These are phyloP conservation scores for Trichoderma erinaceum DNA, from an alignment of 495 filamentous ascomycete species.

Conservation along the genomic window DNA sequence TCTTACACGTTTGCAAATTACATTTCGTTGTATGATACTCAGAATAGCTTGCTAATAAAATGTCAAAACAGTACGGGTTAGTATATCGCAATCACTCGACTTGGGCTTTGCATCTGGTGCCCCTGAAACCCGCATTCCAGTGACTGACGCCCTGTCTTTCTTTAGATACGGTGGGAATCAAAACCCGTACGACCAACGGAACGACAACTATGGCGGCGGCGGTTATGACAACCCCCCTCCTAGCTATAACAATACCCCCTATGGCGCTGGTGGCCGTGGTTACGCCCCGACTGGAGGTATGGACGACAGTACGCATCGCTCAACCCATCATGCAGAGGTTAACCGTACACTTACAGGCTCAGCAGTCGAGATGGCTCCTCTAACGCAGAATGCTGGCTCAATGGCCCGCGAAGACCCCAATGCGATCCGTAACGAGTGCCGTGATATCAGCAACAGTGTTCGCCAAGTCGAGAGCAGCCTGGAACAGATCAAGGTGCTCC, in stretches of 20 bases:
- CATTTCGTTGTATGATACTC: slow-evolving; percentile 10
- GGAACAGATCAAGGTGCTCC: slow-evolving; percentile 50
- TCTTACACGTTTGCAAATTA: not conserved
- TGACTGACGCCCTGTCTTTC: slow-evolving; percentile 23
- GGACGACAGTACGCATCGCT: slow-evolving; percentile 7
- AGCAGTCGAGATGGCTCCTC: slow-evolving; percentile 59
- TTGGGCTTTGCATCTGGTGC: not conserved
- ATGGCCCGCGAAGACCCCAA: slow-evolving; percentile 53
- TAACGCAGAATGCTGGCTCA: slow-evolving; percentile 42
- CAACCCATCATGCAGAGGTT: not conserved
- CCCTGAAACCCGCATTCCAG: slow-evolving; percentile 14
- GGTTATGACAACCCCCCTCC: slow-evolving; percentile 24
- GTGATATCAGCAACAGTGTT: slow-evolving; percentile 68
- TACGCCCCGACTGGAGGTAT: slow-evolving; percentile 26
- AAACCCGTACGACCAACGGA: slow-evolving; percentile 49
- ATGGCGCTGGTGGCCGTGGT: slow-evolving; percentile 37
- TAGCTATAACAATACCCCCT: slow-evolving; percentile 41
- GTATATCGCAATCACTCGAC: slow-evolving; percentile 15
- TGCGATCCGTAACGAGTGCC: slow-evolving; percentile 75
- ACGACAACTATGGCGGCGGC: slow-evolving; percentile 23
- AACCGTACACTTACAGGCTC: slow-evolving; percentile 27
- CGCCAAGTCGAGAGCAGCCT: slow-evolving; percentile 64
- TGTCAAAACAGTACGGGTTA: slow-evolving; percentile 36
- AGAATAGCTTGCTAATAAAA: slow-evolving; percentile 25
- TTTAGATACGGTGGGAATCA: slow-evolving; percentile 39